These are phyloP conservation scores for Bombardia bombarda DNA, from an alignment of 495 filamentous ascomycete species.

Conservation along the genomic window DNA sequence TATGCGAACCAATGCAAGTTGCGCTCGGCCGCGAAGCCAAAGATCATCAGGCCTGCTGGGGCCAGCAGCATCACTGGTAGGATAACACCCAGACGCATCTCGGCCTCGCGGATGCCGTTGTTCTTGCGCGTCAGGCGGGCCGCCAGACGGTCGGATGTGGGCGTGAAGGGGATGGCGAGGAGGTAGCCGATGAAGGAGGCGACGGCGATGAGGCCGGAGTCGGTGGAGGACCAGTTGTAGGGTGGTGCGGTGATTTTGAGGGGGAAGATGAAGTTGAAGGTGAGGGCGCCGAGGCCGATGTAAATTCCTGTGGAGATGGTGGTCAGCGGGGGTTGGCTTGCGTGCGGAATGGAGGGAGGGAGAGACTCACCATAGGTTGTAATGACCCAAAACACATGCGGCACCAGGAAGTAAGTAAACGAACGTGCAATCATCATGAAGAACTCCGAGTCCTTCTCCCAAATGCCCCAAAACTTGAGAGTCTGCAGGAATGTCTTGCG, in stretches of 20 bases:
- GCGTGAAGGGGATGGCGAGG: conserved; percentile 49
- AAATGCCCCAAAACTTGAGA: conserved; percentile 40
- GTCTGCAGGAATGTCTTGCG: conserved; percentile 41
- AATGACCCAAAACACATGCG: conserved; percentile 53
- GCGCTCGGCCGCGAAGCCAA: conserved; percentile 45
- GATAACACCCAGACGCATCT: conserved; percentile 53
- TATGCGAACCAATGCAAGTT: conserved; percentile 50
- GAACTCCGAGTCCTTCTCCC: conserved; percentile 45
- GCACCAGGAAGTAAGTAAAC: conserved; percentile 51
- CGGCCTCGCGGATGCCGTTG: conserved; percentile 49
- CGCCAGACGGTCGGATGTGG: conserved; percentile 47
- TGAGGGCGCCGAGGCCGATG: conserved; percentile 50
- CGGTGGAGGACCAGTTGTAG: conserved; percentile 50
- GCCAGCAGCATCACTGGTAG: conserved; percentile 46
- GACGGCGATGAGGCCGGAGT: conserved; percentile 48
- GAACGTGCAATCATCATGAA: conserved; percentile 47
- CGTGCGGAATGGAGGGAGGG: background rate
- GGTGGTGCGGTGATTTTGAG: conserved; percentile 45
- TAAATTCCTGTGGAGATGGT: conserved; percentile 24
- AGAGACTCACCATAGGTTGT: conserved; percentile 33
- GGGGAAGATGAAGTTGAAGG: conserved; percentile 55
- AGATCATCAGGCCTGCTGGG: conserved; percentile 47
- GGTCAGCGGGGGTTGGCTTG: background rate
- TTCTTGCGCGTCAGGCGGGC: conserved; percentile 48
- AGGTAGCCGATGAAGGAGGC: conserved; percentile 44